Evolutionary conservation across 78 protist species (phyloP).

Genomic region (Dictyostelium purpureum): DNA sequence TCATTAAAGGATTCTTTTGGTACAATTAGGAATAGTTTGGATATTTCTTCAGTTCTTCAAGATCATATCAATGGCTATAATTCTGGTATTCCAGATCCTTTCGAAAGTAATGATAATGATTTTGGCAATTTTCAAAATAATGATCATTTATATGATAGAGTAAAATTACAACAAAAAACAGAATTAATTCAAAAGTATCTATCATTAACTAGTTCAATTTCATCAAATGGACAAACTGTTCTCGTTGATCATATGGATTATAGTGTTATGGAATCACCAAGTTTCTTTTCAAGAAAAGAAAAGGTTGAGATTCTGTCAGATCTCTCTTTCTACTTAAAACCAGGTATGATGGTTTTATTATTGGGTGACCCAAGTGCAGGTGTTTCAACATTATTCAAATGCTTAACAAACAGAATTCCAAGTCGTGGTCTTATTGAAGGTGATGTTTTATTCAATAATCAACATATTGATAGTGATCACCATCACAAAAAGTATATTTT

Average conservation of each 20-base stretch:
- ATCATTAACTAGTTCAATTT: neutral
- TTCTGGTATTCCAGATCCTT: neutral
- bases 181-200: conserved; percentile 3
- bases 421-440: conserved; percentile 26
- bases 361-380: conserved; percentile 57
- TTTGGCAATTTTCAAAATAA: neutral
- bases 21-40: no score
- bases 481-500: conserved; percentile 31
- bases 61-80: neutral
- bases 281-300: neutral
- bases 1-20: no score
- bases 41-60: no score
- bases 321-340: conserved; percentile 52
- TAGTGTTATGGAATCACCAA: conserved; percentile 21
- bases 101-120: neutral
- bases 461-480: neutral
- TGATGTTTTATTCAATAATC: conserved; percentile 5
- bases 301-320: conserved; percentile 5
- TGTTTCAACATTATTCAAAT: conserved; percentile 38
- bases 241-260: conserved; percentile 23
- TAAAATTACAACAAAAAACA: neutral
- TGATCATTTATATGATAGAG: neutral
- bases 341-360: conserved; percentile 74
- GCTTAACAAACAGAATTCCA: conserved; percentile 41
- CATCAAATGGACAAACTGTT: neutral